These are phyloP conservation scores for Dothidotthia symphoricarpi DNA, from an alignment of 2,329 filamentous ascomycete species.

Conservation along the genomic window DNA sequence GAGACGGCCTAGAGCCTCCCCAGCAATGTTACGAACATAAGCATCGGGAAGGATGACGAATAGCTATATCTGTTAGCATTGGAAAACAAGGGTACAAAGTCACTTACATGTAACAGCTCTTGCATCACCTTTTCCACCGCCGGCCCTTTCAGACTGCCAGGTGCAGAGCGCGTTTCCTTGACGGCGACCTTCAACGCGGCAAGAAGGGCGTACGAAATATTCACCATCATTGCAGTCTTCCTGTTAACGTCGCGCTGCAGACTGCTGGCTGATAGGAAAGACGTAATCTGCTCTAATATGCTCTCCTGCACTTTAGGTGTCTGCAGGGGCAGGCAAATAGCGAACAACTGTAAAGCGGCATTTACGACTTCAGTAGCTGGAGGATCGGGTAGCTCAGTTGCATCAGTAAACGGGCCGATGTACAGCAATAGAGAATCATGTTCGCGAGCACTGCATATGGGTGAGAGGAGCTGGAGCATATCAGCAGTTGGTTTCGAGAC, in stretches of 20 bases:
- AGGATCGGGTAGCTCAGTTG: conserved; percentile 64
- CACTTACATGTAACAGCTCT: conserved; percentile 72
- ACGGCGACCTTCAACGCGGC: conserved; percentile 79
- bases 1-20: conserved; percentile 79
- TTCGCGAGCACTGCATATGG: conserved; percentile 79
- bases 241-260: conserved; percentile 83
- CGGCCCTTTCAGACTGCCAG: conserved; percentile 70
- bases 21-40: conserved; percentile 80
- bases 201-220: conserved; percentile 78
- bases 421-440: conserved; percentile 87
- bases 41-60: conserved; percentile 83
- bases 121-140: conserved; percentile 73
- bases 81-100: conserved; percentile 18
- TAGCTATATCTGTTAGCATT: conserved; percentile 42
- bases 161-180: conserved; percentile 70
- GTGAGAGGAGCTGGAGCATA: conserved; percentile 46
- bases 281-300: conserved; percentile 88
- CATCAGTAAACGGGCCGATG: conserved; percentile 53
- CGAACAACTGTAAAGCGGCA: conserved; percentile 88
- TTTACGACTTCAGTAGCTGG: conserved; percentile 93
- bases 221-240: conserved; percentile 87
- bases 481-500: conserved; percentile 8
- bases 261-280: conserved; percentile 76
- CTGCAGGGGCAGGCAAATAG: conserved; percentile 84
- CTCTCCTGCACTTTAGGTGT: conserved; percentile 92